Conservation (phyloP, 2,329 filamentous ascomycete genomes). For the Cladosporium sp. region DNA sequence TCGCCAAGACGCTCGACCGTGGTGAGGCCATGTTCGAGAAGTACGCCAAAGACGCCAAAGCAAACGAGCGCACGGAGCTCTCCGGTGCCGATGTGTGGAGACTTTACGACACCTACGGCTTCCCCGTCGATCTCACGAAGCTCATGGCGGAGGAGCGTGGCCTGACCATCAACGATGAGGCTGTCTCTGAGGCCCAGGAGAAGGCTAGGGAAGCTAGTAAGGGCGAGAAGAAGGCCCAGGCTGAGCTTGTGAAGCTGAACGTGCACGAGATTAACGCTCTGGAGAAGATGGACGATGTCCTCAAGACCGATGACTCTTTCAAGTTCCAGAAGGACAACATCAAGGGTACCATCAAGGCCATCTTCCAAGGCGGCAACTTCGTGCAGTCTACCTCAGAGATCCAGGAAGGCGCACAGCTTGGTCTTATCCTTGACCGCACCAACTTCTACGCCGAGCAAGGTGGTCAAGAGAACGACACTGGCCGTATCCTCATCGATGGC, state of each 20-base stretch:
- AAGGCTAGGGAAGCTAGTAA: conserved; percentile 94
- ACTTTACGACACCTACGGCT: conserved; percentile 95
- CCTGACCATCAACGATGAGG: conserved; percentile 77
- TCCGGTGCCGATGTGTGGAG: conserved; percentile 90
- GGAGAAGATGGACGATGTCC: conserved; percentile 69
- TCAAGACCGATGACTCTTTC: conserved; percentile 75
- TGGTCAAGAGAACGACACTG: conserved; percentile 89
- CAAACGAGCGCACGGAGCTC: conserved; percentile 65
- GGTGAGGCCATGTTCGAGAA: conserved; percentile 95
- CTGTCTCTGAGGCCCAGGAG: conserved; percentile 78
- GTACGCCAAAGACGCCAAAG: conserved; percentile 67
- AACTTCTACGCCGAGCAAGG: conserved; percentile 99
- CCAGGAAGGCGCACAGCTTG: conserved; percentile 73
- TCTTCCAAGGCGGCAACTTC: conserved; percentile 82
- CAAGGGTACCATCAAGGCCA: conserved; percentile 69
- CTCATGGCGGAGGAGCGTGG: conserved; percentile 94
- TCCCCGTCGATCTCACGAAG: conserved; percentile 91
- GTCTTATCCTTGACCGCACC: conserved; percentile 83
- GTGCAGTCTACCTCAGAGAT: conserved; percentile 70
- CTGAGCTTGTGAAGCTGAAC: conserved; percentile 81
- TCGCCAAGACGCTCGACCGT: conserved; percentile 86
- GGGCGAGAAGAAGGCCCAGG: conserved; percentile 81
- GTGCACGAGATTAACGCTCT: conserved; percentile 90
- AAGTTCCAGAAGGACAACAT: conserved; percentile 82
- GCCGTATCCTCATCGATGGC: conserved; percentile 80